Evolutionary conservation across 768 basidiomycete genomes (phyloP).

Genomic region (Naganishia antarctica): DNA sequence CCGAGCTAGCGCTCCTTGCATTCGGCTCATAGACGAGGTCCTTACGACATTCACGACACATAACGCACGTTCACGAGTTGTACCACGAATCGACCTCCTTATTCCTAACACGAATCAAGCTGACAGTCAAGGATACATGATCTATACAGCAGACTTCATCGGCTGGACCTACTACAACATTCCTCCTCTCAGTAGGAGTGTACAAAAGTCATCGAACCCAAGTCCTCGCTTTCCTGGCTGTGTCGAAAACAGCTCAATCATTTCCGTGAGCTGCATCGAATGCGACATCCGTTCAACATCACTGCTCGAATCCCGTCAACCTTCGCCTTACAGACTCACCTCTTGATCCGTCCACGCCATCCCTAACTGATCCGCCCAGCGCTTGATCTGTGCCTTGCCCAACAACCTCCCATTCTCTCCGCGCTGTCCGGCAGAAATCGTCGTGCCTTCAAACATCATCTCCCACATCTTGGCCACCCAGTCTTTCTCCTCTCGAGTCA

Average conservation of each 20-base stretch:
- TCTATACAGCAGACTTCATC: too few relatives aligned
- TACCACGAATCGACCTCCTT: background rate
- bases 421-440: slow-evolving; percentile 8
- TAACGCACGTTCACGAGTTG: slow-evolving; percentile 4
- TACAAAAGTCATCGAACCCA: slow-evolving; percentile 45
- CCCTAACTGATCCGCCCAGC: slow-evolving; percentile 39
- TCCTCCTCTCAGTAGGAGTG: slow-evolving; percentile 40
- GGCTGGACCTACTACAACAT: slow-evolving; percentile 39
- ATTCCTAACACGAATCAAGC: background rate
- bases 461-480: slow-evolving; percentile 43
- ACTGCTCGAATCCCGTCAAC: background rate
- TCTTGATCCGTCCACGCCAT: slow-evolving; percentile 47
- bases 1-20: slow-evolving; percentile 31
- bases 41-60: slow-evolving; percentile 12
- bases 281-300: background rate
- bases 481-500: slow-evolving; percentile 38
- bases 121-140: background rate
- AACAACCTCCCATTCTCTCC: slow-evolving; percentile 26
- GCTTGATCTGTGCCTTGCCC: slow-evolving; percentile 43
- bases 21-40: background rate
- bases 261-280: slow-evolving; percentile 40
- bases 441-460: slow-evolving; percentile 31
- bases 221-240: slow-evolving; percentile 44
- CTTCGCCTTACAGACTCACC: too few relatives aligned
- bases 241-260: slow-evolving; percentile 47